phyloP scores from a whole-genome alignment of 306 rosid species.

The Castanopsis chinensis region DNA sequence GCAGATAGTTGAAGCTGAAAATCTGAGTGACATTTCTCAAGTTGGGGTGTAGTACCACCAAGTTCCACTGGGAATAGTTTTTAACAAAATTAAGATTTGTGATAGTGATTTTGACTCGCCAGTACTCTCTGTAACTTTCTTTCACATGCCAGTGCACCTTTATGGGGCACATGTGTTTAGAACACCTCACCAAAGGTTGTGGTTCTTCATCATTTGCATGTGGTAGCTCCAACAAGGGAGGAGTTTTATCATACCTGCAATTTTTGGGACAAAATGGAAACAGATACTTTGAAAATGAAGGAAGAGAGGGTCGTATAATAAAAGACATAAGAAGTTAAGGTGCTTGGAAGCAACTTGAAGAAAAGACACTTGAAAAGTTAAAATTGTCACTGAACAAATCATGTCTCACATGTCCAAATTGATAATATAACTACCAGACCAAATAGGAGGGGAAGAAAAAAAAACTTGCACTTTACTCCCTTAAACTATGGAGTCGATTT shows the following conservation, averaged over 20 bases:
- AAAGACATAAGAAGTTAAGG: not conserved
- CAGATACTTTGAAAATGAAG: not conserved
- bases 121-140: conserved; percentile 65
- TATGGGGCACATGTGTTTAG: conserved; percentile 81
- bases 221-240: conserved; percentile 45
- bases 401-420: no score
- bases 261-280: not conserved
- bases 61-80: conserved; percentile 77
- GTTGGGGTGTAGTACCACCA: conserved; percentile 75
- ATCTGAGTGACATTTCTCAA: conserved; percentile 49
- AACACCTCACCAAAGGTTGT: conserved; percentile 49
- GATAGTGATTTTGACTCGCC: conserved; percentile 79
- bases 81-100: conserved; percentile 60
- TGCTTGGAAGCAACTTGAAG: not conserved
- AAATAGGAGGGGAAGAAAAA: no score
- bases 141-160: conserved; percentile 85
- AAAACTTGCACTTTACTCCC: no score
- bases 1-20: conserved; percentile 75
- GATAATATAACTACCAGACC: no score
- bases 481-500: no score
- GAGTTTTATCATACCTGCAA: conserved; percentile 45
- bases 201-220: conserved; percentile 6
- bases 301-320: not conserved
- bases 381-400: no score
- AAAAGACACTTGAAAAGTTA: not conserved